Base-by-base conservation (phyloP, 163 green algal species). In the Picocystis sp. region DNA sequence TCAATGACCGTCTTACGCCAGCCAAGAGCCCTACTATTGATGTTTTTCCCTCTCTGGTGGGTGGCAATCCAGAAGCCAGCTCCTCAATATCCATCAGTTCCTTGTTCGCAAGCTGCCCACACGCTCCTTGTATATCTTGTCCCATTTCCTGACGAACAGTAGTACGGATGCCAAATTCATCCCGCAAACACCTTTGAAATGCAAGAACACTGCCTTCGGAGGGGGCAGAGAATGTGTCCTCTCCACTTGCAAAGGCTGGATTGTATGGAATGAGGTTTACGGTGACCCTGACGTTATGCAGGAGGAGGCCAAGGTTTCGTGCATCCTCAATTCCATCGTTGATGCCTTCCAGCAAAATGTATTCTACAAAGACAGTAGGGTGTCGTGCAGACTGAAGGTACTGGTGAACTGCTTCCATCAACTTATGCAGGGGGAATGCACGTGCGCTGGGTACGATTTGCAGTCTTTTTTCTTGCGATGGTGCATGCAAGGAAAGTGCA, bases 401-500 rank as follows among this genome's bases (percentile, higher is more conserved):
- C 2, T 66, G 58, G 8, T 77, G 66, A 15, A 96, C 53, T 3
- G 80, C 77, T 0, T 61, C 68, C 67, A 97, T 83, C 17, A 97
- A 64, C 13, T 66, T 69, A 3, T 80, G 60, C 43, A 98, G 66
- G 38, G 76, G 77, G 58, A 88, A 95, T 1, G 86, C 87, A 10
- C 65, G 65, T 0, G 87, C 89, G 17, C 64, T 81, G 23, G 89
- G 89, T 34, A 98, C 89, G 42, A 98, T 93, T n/a, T 57, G 55
- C 19, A 69, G 45, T 11, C 89, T 70, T 42, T 95, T 76, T 52
- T 80, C 77, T 69, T 98, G 89, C 35, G 58, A 90, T 34, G 89
- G 83, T 8, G 89, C 89, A 61, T 98, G 89, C 42, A 98, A 72
- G 1, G 77, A 92, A 33, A 98, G 76, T n/a, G 89, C 89, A 43